phyloP scores from a whole-genome alignment of 1,284 basidiomycete species.

The Marasmius tenuissimus region DNA sequence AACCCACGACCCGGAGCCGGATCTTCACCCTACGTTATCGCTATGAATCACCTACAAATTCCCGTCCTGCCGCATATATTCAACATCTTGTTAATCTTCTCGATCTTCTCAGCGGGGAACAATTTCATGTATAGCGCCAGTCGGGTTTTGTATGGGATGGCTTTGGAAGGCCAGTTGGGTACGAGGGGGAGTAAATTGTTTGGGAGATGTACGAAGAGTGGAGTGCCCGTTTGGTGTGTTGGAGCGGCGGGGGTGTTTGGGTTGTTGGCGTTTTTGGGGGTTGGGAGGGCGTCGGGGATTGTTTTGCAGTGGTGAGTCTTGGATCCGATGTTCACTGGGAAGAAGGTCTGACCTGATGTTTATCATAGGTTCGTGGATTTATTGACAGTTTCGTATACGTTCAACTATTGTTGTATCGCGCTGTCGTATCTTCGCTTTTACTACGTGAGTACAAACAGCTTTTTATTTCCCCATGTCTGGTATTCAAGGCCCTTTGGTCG shows the following conservation, averaged over 20 bases:
- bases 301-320: conserved; percentile 43
- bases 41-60: conserved; percentile 63
- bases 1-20: conserved; percentile 56
- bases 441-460: conserved; percentile 27
- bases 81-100: conserved; percentile 64
- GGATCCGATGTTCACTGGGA: not conserved
- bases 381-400: conserved; percentile 43
- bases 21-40: conserved; percentile 72
- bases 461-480: not conserved
- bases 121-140: conserved; percentile 75
- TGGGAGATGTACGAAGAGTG: conserved; percentile 54
- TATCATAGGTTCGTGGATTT: conserved; percentile 42
- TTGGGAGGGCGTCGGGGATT: conserved; percentile 44
- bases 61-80: conserved; percentile 62
- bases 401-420: conserved; percentile 47
- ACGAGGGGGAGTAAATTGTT: conserved; percentile 53
- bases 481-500: not conserved
- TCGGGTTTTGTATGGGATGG: conserved; percentile 74
- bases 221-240: conserved; percentile 62
- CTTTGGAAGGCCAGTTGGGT: conserved; percentile 47
- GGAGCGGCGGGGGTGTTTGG: conserved; percentile 35
- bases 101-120: conserved; percentile 78
- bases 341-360: not conserved
- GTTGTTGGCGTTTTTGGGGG: conserved; percentile 48
- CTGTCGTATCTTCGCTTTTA: conserved; percentile 47